Percentiles rank a stretch among this genome's conserved stretches.
phyloP scores from a whole-genome alignment of 192 early-diverging fungal genomes.

The Coemansia sp. region DNA sequence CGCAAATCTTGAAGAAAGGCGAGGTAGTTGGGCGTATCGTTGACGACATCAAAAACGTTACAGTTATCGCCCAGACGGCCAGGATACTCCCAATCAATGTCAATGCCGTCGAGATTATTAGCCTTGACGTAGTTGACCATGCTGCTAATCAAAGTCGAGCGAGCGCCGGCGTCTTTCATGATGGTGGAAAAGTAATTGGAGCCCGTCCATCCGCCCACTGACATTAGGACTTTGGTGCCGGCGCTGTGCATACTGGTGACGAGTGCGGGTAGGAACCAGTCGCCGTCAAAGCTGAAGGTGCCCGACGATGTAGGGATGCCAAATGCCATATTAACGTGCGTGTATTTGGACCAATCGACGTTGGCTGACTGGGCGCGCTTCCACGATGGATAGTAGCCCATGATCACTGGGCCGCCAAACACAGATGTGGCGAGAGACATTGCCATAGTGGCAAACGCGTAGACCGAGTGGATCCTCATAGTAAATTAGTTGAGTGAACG shows the following conservation, averaged over 20 bases:
- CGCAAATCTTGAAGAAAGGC: slow-evolving; percentile 65
- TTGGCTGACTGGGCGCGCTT: slow-evolving; percentile 27
- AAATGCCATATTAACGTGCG: slow-evolving; percentile 74
- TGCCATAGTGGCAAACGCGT: background rate
- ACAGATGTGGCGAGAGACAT: background rate
- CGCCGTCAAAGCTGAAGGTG: slow-evolving; percentile 39
- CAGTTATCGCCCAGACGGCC: slow-evolving; percentile 53
- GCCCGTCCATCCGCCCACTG: slow-evolving; percentile 73
- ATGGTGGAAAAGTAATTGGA: slow-evolving; percentile 58
- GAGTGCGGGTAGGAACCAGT: slow-evolving; percentile 46
- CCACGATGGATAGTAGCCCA: slow-evolving; percentile 54
- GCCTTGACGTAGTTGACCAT: slow-evolving; percentile 50
- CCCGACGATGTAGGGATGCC: slow-evolving; percentile 50
- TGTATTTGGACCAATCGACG: slow-evolving; percentile 59
- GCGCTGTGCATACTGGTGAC: slow-evolving; percentile 59
- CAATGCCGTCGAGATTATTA: slow-evolving; percentile 66
- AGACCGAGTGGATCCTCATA: slow-evolving; percentile 14
- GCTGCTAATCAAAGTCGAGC: slow-evolving; percentile 53
- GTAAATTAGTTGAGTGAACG: background rate
- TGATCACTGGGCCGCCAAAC: slow-evolving; percentile 18
- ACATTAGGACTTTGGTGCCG: slow-evolving; percentile 64
- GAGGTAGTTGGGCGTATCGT: slow-evolving; percentile 71
- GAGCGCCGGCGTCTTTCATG: slow-evolving; percentile 26
- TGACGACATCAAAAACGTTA: slow-evolving; percentile 52
- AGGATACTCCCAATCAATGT: slow-evolving; percentile 81